Base-by-base conservation (phyloP, 2,329 filamentous ascomycete genomes). In the Xylaria sp. region DNA sequence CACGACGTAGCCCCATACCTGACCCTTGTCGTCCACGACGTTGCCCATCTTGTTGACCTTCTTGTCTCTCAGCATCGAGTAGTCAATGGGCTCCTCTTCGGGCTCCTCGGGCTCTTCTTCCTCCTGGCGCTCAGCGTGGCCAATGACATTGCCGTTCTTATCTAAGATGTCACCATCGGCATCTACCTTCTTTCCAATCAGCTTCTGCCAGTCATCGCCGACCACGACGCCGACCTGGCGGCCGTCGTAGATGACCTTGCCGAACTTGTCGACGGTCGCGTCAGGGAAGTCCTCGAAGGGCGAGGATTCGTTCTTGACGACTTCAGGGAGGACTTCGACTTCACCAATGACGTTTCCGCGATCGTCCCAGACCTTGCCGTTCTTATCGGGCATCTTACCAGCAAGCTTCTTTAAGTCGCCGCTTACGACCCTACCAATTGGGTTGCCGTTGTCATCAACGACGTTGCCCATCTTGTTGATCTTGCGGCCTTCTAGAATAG, bases 11-110 rank as follows among this genome's bases (percentile, higher is more conserved):
- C 87, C 90, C 66, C 90, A 77, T 2, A 85, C 70, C 41, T 82
- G 78, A 23, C 83, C 82, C 37, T 82, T 77, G 9, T 82, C 76
- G 61, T 84, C 80, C 52, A 87, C 80, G 19, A 87, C 78, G 55
- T 87, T 86, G 52, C 85, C 85, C 9, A 76, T 71, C 72, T 87
- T 87, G 77, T 87, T 87, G 68, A 87, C 82, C 64, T 80, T 84
- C 73, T 79, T 79, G 59, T 79, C 80, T 60, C 83, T 81, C 33
- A 87, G 79, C 17, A 79, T 68, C 0, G 81, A 81, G 58, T 80
- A 80, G 68, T 86, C 83, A 10, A 79, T 65, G 9, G 62, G 60
- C 27, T 76, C 75, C 40, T 72, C 70, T 48, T 77, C 76, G 6
- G 75, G 62, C 52, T 72, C 73, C 0, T 58, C 60, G 0, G 70